phyloP scores from a whole-genome alignment of 306 rosid genomes.

The Sindora glabra region DNA sequence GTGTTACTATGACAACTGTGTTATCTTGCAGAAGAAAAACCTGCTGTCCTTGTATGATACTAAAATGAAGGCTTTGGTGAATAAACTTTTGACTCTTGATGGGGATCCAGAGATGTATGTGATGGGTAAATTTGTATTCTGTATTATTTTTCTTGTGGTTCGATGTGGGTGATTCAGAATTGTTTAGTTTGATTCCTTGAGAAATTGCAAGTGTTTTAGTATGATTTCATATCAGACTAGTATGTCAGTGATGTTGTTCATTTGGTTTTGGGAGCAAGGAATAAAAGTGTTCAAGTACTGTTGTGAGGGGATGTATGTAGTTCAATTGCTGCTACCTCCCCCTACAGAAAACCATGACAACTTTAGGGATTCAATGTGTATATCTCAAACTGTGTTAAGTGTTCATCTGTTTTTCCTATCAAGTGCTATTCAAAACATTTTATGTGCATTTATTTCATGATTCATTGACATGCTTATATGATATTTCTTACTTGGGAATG shows the following conservation, averaged over 20 bases:
- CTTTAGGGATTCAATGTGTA: background rate
- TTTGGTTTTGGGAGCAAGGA: conserved; percentile 4
- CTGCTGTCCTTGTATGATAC: conserved; percentile 55
- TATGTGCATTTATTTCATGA: background rate
- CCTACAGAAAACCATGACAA: background rate
- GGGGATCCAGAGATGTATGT: conserved; percentile 66
- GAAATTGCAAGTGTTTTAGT: background rate
- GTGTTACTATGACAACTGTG: conserved; percentile 18
- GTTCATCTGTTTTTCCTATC: background rate
- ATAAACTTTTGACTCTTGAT: conserved; percentile 58
- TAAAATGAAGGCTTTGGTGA: conserved; percentile 66
- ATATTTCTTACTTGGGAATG: background rate
- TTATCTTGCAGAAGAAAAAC: conserved; percentile 71
- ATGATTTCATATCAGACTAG: background rate
- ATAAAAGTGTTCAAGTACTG: background rate
- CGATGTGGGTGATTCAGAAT: background rate
- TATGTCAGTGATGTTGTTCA: background rate
- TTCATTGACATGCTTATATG: background rate
- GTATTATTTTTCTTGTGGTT: background rate
- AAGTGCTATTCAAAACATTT: background rate
- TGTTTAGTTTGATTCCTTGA: background rate
- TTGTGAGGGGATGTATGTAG: background rate
- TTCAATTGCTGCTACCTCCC: background rate
- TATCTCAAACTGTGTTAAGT: background rate
- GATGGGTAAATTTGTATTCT: conserved; percentile 5